Base-by-base conservation (phyloP, 2,329 filamentous ascomycete genomes). In the Aspergillus spinulosporus region DNA sequence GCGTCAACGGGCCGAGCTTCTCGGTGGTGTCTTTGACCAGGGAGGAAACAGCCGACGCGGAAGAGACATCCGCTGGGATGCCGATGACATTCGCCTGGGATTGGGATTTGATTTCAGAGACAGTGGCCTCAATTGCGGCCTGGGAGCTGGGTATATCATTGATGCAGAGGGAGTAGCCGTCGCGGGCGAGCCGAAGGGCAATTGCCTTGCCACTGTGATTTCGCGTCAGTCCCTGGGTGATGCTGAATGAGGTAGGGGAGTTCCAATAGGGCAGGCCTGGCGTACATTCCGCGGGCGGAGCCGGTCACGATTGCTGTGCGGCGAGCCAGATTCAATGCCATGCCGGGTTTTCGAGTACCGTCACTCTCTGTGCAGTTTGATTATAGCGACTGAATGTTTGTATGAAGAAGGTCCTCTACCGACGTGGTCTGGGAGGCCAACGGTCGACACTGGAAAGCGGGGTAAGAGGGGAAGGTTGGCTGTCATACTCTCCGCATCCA, bases 81-180 rank as follows among this genome's bases (percentile, higher is more conserved):
- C 48, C 48, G 26, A 50, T 42, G 3, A 53, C 44, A 9, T 36
- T n/a, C 21, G 28, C 21, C 31, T 15, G 34, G 31, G 28, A 8
- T 5, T 15, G 12, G 3, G 26, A 15, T n/a, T 31, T 31, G 46
- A 66, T 54, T 14, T 64, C 64, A 15, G 57, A 40, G 2, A 66
- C 62, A 5, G 80, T 76, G 21, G 80, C 76, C 50, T 85, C 79
- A 58, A 83, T 81, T 1, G 74, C 79, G 3, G 76, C 62, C 49
- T 78, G 70, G 60, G 86, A 83, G 11, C 79, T 74, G 29, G 75
- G 61, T 12, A 88, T 73, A 61, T 88, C 86, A 66, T 87, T 88
- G 60, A 89, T 75, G 64, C 84, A 86, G 49, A 89, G 76, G 61
- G 84, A 78, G 72, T 88, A 89, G 52, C 86, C 86, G 59, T 88